Base-by-base conservation (phyloP, 345 rosid genomes). In the Hibiscus syriacus region DNA sequence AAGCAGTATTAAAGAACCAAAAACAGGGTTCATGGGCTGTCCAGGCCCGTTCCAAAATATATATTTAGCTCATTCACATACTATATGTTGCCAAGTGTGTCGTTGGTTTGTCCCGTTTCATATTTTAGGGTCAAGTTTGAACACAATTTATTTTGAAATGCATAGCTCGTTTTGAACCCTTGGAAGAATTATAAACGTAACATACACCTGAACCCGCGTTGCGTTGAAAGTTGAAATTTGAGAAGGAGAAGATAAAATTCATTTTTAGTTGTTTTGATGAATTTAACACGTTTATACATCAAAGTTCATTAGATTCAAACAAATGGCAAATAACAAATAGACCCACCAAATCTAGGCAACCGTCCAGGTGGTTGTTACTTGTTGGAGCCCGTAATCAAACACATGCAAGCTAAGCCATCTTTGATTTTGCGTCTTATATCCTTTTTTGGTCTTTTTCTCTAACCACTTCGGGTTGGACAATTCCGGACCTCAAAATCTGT, bases 401-500 rank as follows among this genome's bases (percentile, higher is more conserved):
- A 2, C 61, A 16, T 16, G 38, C 38, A 27, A 55, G 36, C 6
- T 0, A 41, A 41, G 46, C 16, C 11, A 55, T 19, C 59, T 55
- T 55, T 14, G 17, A 13, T 55, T 26, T 70, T 66, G 23, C 8
- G 7, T 55, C 32, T 55, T n/a, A n/a, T n/a, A n/a, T n/a, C n/a
- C n/a, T n/a, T n/a, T n/a, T n/a, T n/a, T n/a, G n/a, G n/a, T n/a
- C n/a, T n/a, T n/a, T n/a, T n/a, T n/a, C n/a, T n/a, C n/a, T n/a
- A n/a, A n/a, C n/a, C n/a, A n/a, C n/a, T n/a, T n/a, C n/a, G n/a
- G n/a, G n/a, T n/a, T n/a, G n/a, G n/a, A n/a, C n/a, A n/a, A n/a
- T n/a, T n/a, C n/a, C 57, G 64, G 72, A 75, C 86, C 83, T 73
- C 76, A 72, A 3, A 64, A 25, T 7, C 65, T 71, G 25, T 82